Base-by-base conservation (phyloP, 768 basidiomycete genomes). In the Boletus huronensis region DNA sequence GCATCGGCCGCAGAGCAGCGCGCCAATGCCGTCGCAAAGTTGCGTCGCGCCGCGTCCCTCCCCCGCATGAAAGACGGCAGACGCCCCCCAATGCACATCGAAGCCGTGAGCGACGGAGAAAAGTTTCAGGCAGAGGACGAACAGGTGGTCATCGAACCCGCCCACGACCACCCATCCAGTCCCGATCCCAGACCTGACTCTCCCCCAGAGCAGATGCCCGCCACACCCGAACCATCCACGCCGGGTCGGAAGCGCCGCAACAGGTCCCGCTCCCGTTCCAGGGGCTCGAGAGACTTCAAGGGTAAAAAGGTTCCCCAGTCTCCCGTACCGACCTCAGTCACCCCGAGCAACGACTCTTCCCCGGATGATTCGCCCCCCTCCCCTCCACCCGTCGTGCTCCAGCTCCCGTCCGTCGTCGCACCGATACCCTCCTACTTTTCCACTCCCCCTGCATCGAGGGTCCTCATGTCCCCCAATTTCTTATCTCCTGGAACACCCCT, bases 11-110 rank as follows among this genome's bases (percentile, higher is more conserved):
- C 82, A 26, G 88, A 94, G 69, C 88, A 93, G 71, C 85, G 94
- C 56, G 90, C 91, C 66, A 82, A 83, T 51, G 90, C 93, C 11
- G 87, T 96, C 44, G 91, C 91, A 42, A 93, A 87, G 74, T 82
- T 97, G 59, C 93, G 89, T 74, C 85, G 94, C 62, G 93, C 94
- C 40, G 90, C 93, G 51, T 95, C 93, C 16, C 72, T 96, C 28
- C 94, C 93, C 35, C 80, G 93, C 57, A 90, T 90, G 85, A 93
- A 93, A 70, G 89, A 93, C 70, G 93, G 93, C 8, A 76, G 93
- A 52, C 78, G 93, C 40, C 93, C 92, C 0, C 90, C 87, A 45
- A 90, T 91, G 89, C 90, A 89, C 64, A 76, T 82, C 60, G 89
- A 90, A 61, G 87, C 83, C 19, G 82, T 90, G 48, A 91, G 89